Percentiles rank a stretch among this genome's conserved stretches.
These are phyloP conservation scores for Nicotiana benthamiana DNA, from an alignment of 257 asterid species.

Conservation along the genomic window DNA sequence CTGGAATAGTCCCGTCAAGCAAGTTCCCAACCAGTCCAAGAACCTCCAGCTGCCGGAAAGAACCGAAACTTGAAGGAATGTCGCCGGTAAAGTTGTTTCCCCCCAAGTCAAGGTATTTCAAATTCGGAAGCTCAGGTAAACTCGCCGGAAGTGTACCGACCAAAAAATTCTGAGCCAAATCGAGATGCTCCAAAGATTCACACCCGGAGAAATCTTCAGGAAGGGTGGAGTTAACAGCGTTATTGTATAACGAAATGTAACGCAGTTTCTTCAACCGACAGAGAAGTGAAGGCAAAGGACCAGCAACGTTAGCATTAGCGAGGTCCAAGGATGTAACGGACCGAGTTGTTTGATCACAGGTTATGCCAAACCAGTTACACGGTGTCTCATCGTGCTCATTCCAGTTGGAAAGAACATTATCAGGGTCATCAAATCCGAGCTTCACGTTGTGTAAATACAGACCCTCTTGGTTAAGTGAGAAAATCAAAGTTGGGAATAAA, in stretches of 20 bases:
- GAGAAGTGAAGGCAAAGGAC: constrained; percentile 70
- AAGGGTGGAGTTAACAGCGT: constrained; percentile 60
- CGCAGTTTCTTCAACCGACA: constrained; percentile 54
- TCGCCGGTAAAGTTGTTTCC: constrained; percentile 90
- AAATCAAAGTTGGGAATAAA: constrained; percentile 14
- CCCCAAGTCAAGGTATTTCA: constrained; percentile 70
- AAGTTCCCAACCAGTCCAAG: constrained; percentile 73
- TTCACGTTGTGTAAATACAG: constrained; percentile 50
- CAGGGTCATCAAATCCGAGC: constrained; percentile 72
- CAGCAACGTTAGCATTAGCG: constrained; percentile 67
- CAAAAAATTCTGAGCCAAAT: constrained; percentile 70
- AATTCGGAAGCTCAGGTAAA: constrained; percentile 51
- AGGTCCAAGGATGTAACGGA: constrained; percentile 69
- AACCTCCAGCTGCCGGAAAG: constrained; percentile 67
- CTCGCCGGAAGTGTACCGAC: constrained; percentile 57
- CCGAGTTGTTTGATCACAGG: constrained; percentile 38
- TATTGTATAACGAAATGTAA: constrained; percentile 60
- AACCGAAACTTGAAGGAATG: constrained; percentile 71
- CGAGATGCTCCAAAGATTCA: constrained; percentile 63
- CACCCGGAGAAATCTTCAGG: constrained; percentile 41
- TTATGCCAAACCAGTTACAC: constrained; percentile 75
- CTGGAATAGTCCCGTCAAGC: constrained; percentile 68
- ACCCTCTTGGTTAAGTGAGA: constrained; percentile 64
- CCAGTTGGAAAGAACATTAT: constrained; percentile 60
- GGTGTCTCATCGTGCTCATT: constrained; percentile 47